These are phyloP conservation scores for Hirsutella rhossiliensis DNA, from an alignment of 2,329 filamentous ascomycete genomes.

Conservation along the genomic window DNA sequence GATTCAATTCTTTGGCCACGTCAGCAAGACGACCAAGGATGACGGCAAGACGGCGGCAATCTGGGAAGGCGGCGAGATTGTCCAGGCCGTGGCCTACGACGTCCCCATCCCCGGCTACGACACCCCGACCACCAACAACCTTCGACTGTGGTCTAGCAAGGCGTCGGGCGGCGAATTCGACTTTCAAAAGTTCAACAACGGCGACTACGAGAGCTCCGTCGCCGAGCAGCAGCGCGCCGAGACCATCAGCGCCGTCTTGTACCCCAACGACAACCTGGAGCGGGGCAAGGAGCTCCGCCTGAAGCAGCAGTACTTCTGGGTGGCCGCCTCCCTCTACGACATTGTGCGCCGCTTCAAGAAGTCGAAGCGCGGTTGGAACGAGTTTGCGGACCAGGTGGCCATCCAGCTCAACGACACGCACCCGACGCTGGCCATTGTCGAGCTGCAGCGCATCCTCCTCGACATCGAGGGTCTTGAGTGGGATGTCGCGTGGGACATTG, in stretches of 20 bases:
- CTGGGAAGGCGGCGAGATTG: constrained; percentile 91
- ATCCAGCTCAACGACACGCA: constrained; percentile 98
- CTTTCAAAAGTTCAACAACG: constrained; percentile 98
- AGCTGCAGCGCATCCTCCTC: constrained; percentile 83
- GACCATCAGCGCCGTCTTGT: constrained; percentile 93
- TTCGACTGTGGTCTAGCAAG: constrained; percentile 95
- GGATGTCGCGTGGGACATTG: constrained; percentile 83
- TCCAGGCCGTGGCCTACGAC: constrained; percentile 87
- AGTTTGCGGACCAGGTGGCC: constrained; percentile 89
- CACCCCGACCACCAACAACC: constrained; percentile 87
- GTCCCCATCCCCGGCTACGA: constrained; percentile 84
- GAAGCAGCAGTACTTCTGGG: constrained; percentile 99
- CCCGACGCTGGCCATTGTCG: constrained; percentile 89
- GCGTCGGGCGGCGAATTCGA: constrained; percentile 95
- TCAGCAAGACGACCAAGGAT: constrained; percentile 62
- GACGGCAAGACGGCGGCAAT: constrained; percentile 61
- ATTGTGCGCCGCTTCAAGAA: constrained; percentile 99
- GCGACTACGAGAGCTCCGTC: constrained; percentile 95
- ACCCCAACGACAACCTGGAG: constrained; percentile 95
- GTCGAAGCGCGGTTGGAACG: constrained; percentile 76
- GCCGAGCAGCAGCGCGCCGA: constrained; percentile 98
- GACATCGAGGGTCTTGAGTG: constrained; percentile 86
- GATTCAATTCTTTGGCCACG: constrained; percentile 90
- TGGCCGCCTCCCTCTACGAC: constrained; percentile 88
- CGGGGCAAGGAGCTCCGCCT: constrained; percentile 91